phyloP scores from a whole-genome alignment of 2,329 filamentous ascomycete genomes.

The Trichoderma cornu-damae region DNA sequence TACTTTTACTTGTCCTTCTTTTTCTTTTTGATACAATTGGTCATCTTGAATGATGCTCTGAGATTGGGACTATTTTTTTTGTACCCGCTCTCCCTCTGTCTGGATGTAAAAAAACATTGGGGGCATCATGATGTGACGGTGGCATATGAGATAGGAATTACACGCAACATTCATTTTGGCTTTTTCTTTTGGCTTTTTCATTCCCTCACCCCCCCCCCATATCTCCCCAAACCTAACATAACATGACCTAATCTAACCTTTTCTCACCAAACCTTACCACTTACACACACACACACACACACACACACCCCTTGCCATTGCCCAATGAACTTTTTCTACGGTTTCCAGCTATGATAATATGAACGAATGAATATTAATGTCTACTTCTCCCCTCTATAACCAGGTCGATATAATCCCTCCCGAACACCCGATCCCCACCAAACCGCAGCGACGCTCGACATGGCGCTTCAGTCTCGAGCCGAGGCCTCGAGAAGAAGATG shows the following conservation, averaged over 20 bases:
- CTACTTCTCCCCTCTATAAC: conserved; percentile 19
- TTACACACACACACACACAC: neutral
- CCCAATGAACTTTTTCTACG: neutral
- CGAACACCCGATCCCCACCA: conserved; percentile 34
- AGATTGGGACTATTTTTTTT: conserved; percentile 22
- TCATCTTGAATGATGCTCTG: conserved; percentile 25
- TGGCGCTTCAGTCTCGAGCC: conserved; percentile 40
- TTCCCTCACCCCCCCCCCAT: neutral
- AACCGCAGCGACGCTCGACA: conserved; percentile 40
- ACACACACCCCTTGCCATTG: conserved; percentile 5
- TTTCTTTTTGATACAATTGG: conserved; percentile 10
- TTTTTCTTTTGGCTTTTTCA: conserved; percentile 9
- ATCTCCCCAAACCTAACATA: neutral
- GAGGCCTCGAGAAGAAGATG: conserved; percentile 29
- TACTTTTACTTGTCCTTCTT: conserved; percentile 21
- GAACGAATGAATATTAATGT: conserved; percentile 35
- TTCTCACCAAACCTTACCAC: too few relatives aligned
- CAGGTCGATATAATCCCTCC: conserved; percentile 35
- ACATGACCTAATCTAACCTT: conserved; percentile 28
- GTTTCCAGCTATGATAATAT: conserved; percentile 16
- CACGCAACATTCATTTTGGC: conserved; percentile 29
- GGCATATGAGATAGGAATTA: conserved; percentile 41
- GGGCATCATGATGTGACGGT: conserved; percentile 31
- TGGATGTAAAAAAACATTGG: conserved; percentile 30
- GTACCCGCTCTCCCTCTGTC: conserved; percentile 27